A percentile compares a stretch with the other conserved stretches of the same genome.
phyloP scores from a whole-genome alignment of 2,329 filamentous ascomycete genomes.

The Didymella pomorum region DNA sequence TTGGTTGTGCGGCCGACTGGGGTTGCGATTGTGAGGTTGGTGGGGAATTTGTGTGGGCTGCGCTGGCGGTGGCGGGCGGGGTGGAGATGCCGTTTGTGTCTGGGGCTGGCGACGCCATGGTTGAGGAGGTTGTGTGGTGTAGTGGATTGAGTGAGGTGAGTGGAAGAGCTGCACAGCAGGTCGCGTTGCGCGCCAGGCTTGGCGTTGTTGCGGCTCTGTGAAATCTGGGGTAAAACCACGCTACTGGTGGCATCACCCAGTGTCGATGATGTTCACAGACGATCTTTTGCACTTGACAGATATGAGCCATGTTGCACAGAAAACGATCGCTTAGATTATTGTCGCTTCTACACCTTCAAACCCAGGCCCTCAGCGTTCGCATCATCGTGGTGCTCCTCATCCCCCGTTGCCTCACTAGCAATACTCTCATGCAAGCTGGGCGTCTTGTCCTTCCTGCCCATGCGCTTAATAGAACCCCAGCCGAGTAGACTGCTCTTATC shows the following conservation, averaged over 20 bases:
- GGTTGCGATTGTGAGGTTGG: slow-evolving; percentile 40
- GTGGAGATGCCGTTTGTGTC: slow-evolving; percentile 52
- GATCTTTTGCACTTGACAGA: no score
- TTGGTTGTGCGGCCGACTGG: slow-evolving; percentile 25
- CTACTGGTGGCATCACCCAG: no score
- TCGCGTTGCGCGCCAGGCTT: not conserved
- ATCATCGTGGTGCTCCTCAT: slow-evolving; percentile 44
- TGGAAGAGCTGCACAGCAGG: slow-evolving; percentile 6
- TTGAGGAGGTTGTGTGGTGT: slow-evolving; percentile 16
- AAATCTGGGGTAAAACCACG: no score
- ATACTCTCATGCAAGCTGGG: slow-evolving; percentile 58
- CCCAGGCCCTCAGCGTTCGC: slow-evolving; percentile 36
- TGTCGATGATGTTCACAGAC: no score
- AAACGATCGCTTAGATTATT: not conserved
- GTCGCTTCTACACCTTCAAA: slow-evolving; percentile 13
- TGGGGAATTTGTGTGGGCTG: slow-evolving; percentile 43
- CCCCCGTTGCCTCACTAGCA: slow-evolving; percentile 51
- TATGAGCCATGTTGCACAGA: no score
- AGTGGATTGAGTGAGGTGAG: slow-evolving; percentile 1
- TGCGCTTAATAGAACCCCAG: slow-evolving; percentile 56
- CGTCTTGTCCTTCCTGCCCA: slow-evolving; percentile 55
- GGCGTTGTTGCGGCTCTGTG: no score
- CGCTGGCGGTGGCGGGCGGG: slow-evolving; percentile 45
- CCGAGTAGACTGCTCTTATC: slow-evolving; percentile 51
- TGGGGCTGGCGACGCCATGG: slow-evolving; percentile 51